These are phyloP conservation scores for Dictyostelium discoideum DNA, from an alignment of 78 protist species.

Conservation along the genomic window DNA sequence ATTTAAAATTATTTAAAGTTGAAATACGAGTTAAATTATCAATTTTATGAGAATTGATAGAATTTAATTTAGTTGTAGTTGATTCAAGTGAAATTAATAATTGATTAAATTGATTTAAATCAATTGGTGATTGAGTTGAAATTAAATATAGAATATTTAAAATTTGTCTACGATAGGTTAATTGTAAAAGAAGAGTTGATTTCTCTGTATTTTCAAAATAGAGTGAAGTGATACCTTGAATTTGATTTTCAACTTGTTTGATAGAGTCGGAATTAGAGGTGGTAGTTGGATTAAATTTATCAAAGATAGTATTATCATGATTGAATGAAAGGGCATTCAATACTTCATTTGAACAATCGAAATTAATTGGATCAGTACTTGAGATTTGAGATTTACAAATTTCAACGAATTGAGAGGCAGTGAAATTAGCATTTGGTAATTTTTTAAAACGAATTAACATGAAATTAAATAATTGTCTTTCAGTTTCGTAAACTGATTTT, in stretches of 20 bases:
- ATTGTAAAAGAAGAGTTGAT: neutral
- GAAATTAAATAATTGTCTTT: slow-evolving; percentile 22
- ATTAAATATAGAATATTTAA: neutral
- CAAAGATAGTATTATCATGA: slow-evolving; percentile 30
- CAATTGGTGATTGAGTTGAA: neutral
- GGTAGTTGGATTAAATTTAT: slow-evolving; percentile 11
- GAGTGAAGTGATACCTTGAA: neutral
- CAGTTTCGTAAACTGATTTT: slow-evolving; percentile 15
- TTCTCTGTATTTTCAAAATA: neutral
- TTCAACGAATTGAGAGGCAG: neutral
- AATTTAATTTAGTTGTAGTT: neutral
- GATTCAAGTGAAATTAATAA: neutral
- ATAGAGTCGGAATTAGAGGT: neutral
- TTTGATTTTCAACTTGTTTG: neutral
- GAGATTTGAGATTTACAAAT: slow-evolving; percentile 1
- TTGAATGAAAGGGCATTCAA: slow-evolving; percentile 13
- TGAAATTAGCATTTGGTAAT: neutral
- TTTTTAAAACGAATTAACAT: neutral
- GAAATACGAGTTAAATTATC: neutral
- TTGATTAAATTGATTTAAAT: neutral
- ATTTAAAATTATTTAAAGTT: neutral
- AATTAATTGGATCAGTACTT: neutral
- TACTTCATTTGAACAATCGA: neutral
- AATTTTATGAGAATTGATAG: neutral
- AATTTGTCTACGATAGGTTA: slow-evolving; percentile 3